A percentile compares a stretch with the other conserved stretches of the same genome.
phyloP scores from a whole-genome alignment of 768 basidiomycete genomes.

The Boletellus emodensis region DNA sequence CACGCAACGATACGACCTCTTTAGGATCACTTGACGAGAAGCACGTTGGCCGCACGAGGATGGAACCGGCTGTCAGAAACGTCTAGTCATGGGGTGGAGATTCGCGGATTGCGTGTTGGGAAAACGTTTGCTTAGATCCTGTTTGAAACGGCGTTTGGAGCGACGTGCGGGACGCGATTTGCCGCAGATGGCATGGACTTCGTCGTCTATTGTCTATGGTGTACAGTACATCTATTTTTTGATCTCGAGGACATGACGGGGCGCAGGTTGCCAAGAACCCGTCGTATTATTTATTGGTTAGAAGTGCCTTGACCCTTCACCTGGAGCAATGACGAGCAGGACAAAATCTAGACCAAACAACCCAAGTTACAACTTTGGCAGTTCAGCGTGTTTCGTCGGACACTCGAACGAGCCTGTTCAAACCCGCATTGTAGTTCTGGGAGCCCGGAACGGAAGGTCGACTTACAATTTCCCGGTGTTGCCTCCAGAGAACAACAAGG shows the following conservation, averaged over 20 bases:
- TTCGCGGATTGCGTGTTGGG: neutral
- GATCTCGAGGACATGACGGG: neutral
- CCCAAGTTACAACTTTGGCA: conserved; percentile 5
- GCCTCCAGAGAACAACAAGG: conserved; percentile 67
- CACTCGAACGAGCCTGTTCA: conserved; percentile 54
- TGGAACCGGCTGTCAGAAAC: neutral
- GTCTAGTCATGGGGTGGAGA: conserved; percentile 11
- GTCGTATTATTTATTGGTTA: neutral
- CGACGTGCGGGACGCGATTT: neutral
- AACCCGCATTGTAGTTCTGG: conserved; percentile 3
- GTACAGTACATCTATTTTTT: conserved; percentile 14
- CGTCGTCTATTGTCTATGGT: neutral
- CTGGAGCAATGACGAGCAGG: neutral
- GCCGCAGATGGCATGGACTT: neutral
- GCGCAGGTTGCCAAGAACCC: neutral
- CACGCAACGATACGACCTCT: conserved; percentile 1
- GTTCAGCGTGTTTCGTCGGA: conserved; percentile 33
- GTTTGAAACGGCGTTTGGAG: conserved; percentile 5
- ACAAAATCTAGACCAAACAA: neutral
- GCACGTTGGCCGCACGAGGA: neutral
- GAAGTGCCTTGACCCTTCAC: too few relatives aligned
- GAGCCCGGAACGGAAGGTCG: neutral
- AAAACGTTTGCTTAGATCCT: neutral
- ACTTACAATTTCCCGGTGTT: conserved; percentile 76
- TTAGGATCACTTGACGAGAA: conserved; percentile 15